Evolutionary conservation across 2,329 filamentous ascomycete genomes (phyloP), one percentile per base, ranked within the genome.

Genomic region (Peltaster fructicola): DNA sequence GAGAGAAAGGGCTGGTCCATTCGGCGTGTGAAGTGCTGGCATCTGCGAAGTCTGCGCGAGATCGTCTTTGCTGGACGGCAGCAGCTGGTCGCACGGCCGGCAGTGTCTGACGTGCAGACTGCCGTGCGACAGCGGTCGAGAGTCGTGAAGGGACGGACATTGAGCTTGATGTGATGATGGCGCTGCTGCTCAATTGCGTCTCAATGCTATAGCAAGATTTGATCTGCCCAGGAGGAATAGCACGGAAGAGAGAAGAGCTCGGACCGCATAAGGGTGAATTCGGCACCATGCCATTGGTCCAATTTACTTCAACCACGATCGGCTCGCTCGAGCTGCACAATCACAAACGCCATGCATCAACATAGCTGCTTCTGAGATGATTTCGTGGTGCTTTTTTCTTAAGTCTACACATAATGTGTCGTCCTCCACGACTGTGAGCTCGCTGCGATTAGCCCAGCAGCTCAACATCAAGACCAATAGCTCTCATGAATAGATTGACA

Each of bases 401-500:
- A 8, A 8, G 8, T 18, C 17, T n/a, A 18, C 17, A 18, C 17
- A 18, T 8, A 18, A 18, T 18, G 17, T 25, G 11, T 20, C 23
- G 5, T 25, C 16, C n/a, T n/a, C n/a, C n/a, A n/a, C n/a, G n/a
- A n/a, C 20, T 31, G 11, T 15, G 9, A 11, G 17, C n/a, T 20
- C 17, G 17, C 17, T n/a, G n/a, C 17, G n/a, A 9, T 59, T 54
- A 72, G 38, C 65, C 65, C 35, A 74, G 59, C 40, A 73, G 51
- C 37, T 93, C 88, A 24, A 98, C 88, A 57, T 98, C 88, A 47
- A 98, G 64, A n/a, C 88, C 88, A 52, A 98, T 93, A 28, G 85
- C 88, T 44, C 82, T 76, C 84, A 98, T 93, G 52, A 98, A 98
- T 28, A 98, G 58, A 49, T 98, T 98, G 38, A 98, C 88, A 45